Base-by-base conservation (phyloP, 2,329 filamentous ascomycete genomes). In the Coniochaeta prunicola region DNA sequence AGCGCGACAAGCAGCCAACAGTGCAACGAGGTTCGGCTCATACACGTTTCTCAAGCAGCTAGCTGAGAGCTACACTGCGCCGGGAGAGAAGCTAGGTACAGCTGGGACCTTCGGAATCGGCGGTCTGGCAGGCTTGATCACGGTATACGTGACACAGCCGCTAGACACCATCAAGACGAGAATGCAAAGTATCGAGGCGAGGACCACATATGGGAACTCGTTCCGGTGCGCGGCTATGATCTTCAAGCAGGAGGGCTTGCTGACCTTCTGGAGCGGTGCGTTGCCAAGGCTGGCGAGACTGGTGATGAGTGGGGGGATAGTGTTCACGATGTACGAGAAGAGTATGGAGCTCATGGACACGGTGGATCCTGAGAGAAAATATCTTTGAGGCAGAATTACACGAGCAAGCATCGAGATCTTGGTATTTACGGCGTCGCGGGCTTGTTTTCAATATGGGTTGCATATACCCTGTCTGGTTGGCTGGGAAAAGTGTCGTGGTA, bases 241-340 rank as follows among this genome's bases (percentile, higher is more conserved):
- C 64, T 89, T 94, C 72, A 90, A 86, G 74, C 86, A 97, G 57
- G 94, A 99, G 75, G 93, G 94, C 2, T 59, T 97, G 13, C 71
- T 93, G 42, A 96, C 92, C 0, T 90, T 97, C 64, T 99, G 94
- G 94, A 93, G 90, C 65, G 94, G 94, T 28, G 93, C 94, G 24
- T 70, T 97, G 65, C 94, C 94, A 1, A 81, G 94, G 58, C 74
- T 99, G 67, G 93, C 86, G 26, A 81, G 94, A 59, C 73, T 99
- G 65, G 89, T 97, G 45, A 74, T 97, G 73, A 97, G 92, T 69
- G 94, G 94, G 59, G 94, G 94, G 19, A 96, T 99, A 69, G 94
- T 99, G 42, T 99, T 99, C 70, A 96, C 94, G 24, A 96, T 97
- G 87, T 94, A 97, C 72, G 93, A 97, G 78, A 97, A 97, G 82